Base-by-base conservation (phyloP, 768 basidiomycete species). In the Pisolithus tinctorius region DNA sequence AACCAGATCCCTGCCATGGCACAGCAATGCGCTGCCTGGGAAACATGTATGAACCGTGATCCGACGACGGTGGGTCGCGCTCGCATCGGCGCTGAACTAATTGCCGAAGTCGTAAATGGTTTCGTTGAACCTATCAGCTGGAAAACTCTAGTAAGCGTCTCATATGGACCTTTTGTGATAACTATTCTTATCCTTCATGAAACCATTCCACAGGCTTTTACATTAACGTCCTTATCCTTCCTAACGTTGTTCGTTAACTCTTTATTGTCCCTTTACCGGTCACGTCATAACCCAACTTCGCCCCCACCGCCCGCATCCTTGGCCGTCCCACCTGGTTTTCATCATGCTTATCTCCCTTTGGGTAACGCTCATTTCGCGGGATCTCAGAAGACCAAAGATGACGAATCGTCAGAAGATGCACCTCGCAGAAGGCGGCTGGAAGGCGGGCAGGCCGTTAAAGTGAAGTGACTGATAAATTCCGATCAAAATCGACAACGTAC, bases 51-150 rank as follows among this genome's bases (percentile, higher is more conserved):
- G 94, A 85, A 88, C 69, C 84, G 90, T 53, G 94, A 97, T 74
- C 92, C 94, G 49, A 83, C 84, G 17, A 83, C 86, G 38, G 81
- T 94, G 39, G 92, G 92, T 1, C 87, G 92, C 52, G 90, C 93
- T 53, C 84, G 81, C 60, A 86, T 99, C 57, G 84, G 88, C 41
- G 93, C 94, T 51, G 93, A 97, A 74, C 82, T 96, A 51, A 85
- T 98, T 68, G 95, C 92, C 48, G 94, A 96, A 63, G 88, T 97
- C 41, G 84, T 97, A 55, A 96, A 97, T 65, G 84, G 91, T 1
- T 99, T 99, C 63, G 89, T 98, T 13, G 95, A 99, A 63, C 88
- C 88, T 45, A 94, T 99, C 69, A 93, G 88, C 66, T 97, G 93
- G 92, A 96, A 94, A 72, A 93, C 93, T 11, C 71, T 97, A 68